Evolutionary conservation across 768 basidiomycete genomes (phyloP).

Genomic region (Phanerochaete carnosa): DNA sequence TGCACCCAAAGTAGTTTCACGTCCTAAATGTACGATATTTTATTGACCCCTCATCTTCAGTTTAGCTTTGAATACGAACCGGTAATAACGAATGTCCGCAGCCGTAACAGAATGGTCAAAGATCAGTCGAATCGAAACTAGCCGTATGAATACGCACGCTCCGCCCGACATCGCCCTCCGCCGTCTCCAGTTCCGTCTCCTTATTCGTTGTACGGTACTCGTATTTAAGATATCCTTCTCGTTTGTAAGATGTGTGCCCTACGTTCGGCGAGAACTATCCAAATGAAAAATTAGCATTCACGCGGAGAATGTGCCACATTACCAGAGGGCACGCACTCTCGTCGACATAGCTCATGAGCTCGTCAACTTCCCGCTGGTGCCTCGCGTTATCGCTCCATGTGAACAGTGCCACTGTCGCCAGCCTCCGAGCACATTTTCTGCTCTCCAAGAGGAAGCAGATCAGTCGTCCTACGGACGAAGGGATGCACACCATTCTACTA

Average conservation of each 20-base stretch:
- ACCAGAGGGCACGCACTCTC: constrained; percentile 27
- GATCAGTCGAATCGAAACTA: background rate
- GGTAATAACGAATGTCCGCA: constrained; percentile 49
- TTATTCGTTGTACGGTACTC: constrained; percentile 44
- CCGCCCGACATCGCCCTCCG: constrained; percentile 38
- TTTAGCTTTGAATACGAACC: constrained; percentile 23
- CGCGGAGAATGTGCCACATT: background rate
- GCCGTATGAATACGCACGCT: constrained; percentile 32
- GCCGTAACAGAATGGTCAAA: constrained; percentile 17
- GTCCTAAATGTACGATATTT: constrained; percentile 18
- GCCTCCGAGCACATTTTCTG: constrained; percentile 31
- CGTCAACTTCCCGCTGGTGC: constrained; percentile 36
- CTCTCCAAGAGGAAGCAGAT: constrained; percentile 41
- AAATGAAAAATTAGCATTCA: background rate
- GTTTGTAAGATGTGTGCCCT: constrained; percentile 33
- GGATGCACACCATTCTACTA: constrained; percentile 32
- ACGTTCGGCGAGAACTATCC: constrained; percentile 36
- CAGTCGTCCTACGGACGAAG: constrained; percentile 38
- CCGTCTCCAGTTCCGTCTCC: constrained; percentile 38
- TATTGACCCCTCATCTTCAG: background rate
- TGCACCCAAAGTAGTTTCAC: constrained; percentile 35
- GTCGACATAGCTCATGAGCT: constrained; percentile 37
- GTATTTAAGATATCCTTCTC: constrained; percentile 42
- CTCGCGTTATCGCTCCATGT: constrained; percentile 33
- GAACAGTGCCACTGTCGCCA: constrained; percentile 31